Conservation (phyloP, 805 yeast genomes). For the Lachancea kluyveri region DNA sequence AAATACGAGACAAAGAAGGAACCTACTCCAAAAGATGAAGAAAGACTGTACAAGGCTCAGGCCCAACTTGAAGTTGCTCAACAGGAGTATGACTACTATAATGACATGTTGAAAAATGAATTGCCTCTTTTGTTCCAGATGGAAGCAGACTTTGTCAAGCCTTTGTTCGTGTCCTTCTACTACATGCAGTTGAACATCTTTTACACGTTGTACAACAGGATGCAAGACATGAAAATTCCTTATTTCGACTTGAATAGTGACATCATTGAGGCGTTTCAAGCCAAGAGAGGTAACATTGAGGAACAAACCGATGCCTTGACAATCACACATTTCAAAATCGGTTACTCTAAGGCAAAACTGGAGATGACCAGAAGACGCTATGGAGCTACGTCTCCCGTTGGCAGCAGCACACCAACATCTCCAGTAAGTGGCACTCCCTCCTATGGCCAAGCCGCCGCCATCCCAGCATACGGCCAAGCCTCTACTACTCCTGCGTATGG, state of each 20-base stretch:
- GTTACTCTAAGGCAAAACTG: constrained; percentile 78
- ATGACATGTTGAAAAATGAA: constrained; percentile 88
- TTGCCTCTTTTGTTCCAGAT: constrained; percentile 80
- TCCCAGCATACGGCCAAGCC: constrained; percentile 17
- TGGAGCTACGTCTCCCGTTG: constrained; percentile 35
- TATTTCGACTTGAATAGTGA: constrained; percentile 85
- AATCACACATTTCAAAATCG: constrained; percentile 84
- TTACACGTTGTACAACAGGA: constrained; percentile 81
- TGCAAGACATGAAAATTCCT: constrained; percentile 96
- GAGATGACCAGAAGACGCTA: constrained; percentile 78
- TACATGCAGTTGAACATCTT: constrained; percentile 97
- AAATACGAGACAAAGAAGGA: constrained; percentile 81
- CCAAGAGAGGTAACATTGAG: constrained; percentile 86
- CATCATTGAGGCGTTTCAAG: constrained; percentile 69
- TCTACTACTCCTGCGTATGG: constrained; percentile 21
- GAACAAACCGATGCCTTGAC: constrained; percentile 85
- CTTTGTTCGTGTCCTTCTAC: constrained; percentile 88
- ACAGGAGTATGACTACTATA: constrained; percentile 93
- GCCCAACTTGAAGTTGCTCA: constrained; percentile 86
- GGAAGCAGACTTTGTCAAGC: constrained; percentile 89
- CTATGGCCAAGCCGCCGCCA: constrained; percentile 29
- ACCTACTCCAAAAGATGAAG: constrained; percentile 83
- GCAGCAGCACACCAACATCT: constrained; percentile 17
- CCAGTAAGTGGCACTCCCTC: constrained; percentile 27
- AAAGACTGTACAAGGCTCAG: constrained; percentile 80